Evolutionary conservation across 2,329 filamentous ascomycete genomes (phyloP).

Genomic region (Chaetomiaceae sp.): DNA sequence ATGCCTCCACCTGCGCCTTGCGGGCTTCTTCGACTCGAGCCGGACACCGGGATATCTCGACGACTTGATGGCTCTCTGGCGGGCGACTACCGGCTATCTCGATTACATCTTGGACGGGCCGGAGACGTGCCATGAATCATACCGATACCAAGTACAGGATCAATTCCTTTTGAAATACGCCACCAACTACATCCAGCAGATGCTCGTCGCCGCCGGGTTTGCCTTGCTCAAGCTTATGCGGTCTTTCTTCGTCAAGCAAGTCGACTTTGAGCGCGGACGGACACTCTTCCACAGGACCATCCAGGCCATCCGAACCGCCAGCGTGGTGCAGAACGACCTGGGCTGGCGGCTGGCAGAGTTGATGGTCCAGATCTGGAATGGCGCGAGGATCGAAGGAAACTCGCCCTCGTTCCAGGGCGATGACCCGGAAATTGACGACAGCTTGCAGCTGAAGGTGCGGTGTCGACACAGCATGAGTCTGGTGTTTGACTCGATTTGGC

Average conservation of each 20-base stretch:
- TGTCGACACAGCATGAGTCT: conserved; percentile 82
- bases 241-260: conserved; percentile 68
- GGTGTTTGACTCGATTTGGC: conserved; percentile 80
- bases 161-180: conserved; percentile 59
- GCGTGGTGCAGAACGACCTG: conserved; percentile 72
- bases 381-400: conserved; percentile 49
- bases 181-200: conserved; percentile 76
- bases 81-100: conserved; percentile 64
- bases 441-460: conserved; percentile 73
- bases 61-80: conserved; percentile 71
- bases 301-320: conserved; percentile 64
- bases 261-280: conserved; percentile 63
- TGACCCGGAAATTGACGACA: conserved; percentile 60
- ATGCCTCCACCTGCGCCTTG: conserved; percentile 68
- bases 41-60: conserved; percentile 66
- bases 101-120: conserved; percentile 57
- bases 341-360: conserved; percentile 75
- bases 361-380: conserved; percentile 85
- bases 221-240: conserved; percentile 73
- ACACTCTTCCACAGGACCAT: conserved; percentile 68
- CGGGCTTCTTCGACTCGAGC: conserved; percentile 76
- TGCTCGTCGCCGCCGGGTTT: conserved; percentile 77
- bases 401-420: conserved; percentile 45
- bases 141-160: conserved; percentile 40
- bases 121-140: conserved; percentile 38